These are phyloP conservation scores for Solanum chacoense DNA, from an alignment of 305 asterid species.

Conservation along the genomic window DNA sequence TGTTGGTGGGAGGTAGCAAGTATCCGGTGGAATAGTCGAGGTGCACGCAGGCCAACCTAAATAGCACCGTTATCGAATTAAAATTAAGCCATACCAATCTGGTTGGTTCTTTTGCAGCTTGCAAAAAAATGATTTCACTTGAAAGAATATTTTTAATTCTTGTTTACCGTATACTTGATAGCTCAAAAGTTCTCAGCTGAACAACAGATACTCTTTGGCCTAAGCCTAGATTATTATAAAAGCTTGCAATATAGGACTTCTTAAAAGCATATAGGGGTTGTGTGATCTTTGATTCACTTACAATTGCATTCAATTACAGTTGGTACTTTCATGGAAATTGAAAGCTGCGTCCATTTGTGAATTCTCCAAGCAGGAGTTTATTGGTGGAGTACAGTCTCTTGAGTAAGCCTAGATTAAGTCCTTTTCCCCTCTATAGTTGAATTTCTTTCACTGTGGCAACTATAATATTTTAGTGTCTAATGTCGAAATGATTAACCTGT, in stretches of 20 bases:
- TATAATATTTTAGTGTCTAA: background rate
- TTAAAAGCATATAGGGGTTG: background rate
- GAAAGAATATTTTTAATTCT: background rate
- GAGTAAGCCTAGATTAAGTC: conserved; percentile 46
- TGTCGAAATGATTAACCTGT: background rate
- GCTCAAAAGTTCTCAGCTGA: background rate
- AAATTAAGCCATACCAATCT: background rate
- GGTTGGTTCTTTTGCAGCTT: background rate
- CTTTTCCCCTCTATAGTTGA: background rate
- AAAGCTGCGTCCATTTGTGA: conserved; percentile 98
- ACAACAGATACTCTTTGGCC: background rate
- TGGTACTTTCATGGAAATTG: conserved; percentile 98
- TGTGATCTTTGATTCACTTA: background rate
- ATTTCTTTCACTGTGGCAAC: background rate
- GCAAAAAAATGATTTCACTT: background rate
- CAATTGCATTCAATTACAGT: conserved; percentile 26
- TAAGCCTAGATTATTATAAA: background rate
- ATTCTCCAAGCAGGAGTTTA: conserved; percentile 91
- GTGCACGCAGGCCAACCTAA: background rate
- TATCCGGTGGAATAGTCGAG: background rate
- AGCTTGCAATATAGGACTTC: background rate
- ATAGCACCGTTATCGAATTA: background rate
- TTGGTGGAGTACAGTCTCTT: conserved; percentile 80
- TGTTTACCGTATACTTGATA: background rate
- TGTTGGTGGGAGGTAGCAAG: background rate